A percentile compares a stretch with the other conserved stretches of the same genome.
These are phyloP conservation scores for Shiraia sp. DNA, from an alignment of 2,329 filamentous ascomycete species.

Conservation along the genomic window DNA sequence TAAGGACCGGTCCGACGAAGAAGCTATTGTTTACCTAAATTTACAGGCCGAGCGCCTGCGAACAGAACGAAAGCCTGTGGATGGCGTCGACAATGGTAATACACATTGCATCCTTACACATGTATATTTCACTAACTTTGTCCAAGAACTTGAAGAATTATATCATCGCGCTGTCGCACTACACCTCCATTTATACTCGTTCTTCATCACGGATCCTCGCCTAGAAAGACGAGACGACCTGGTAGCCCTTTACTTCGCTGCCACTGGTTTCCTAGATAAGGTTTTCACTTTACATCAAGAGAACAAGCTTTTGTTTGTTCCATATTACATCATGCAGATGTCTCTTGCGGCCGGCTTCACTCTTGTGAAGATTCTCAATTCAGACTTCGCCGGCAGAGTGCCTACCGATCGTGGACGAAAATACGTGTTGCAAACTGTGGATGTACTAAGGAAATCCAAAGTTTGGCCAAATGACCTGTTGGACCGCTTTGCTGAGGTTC, in stretches of 20 bases:
- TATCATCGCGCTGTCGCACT: slow-evolving; percentile 74
- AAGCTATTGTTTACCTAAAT: slow-evolving; percentile 39
- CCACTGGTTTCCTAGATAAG: slow-evolving; percentile 68
- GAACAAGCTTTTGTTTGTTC: slow-evolving; percentile 66
- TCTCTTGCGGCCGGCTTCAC: slow-evolving; percentile 79
- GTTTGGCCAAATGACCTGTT: slow-evolving; percentile 78
- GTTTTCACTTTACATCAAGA: slow-evolving; percentile 58
- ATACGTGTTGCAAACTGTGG: slow-evolving; percentile 72
- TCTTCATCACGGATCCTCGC: slow-evolving; percentile 77
- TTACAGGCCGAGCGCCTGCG: slow-evolving; percentile 42
- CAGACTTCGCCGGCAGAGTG: slow-evolving; percentile 69
- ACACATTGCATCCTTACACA: not conserved
- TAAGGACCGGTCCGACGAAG: slow-evolving; percentile 35
- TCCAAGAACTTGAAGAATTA: slow-evolving; percentile 54
- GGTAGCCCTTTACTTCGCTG: slow-evolving; percentile 74
- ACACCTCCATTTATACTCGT: slow-evolving; percentile 76
- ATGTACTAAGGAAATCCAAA: slow-evolving; percentile 71
- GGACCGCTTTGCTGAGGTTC: slow-evolving; percentile 79
- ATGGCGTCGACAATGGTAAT: slow-evolving; percentile 41
- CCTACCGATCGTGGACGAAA: slow-evolving; percentile 68
- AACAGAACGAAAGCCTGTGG: slow-evolving; percentile 38
- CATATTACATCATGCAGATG: slow-evolving; percentile 83
- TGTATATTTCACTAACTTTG: slow-evolving; percentile 47
- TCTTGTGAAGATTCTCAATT: slow-evolving; percentile 74
- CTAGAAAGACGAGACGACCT: slow-evolving; percentile 64